Evolutionary conservation across 2,329 filamentous ascomycete species (phyloP), one percentile per base, ranked within the genome.

Genomic region (Claviceps capensis): DNA sequence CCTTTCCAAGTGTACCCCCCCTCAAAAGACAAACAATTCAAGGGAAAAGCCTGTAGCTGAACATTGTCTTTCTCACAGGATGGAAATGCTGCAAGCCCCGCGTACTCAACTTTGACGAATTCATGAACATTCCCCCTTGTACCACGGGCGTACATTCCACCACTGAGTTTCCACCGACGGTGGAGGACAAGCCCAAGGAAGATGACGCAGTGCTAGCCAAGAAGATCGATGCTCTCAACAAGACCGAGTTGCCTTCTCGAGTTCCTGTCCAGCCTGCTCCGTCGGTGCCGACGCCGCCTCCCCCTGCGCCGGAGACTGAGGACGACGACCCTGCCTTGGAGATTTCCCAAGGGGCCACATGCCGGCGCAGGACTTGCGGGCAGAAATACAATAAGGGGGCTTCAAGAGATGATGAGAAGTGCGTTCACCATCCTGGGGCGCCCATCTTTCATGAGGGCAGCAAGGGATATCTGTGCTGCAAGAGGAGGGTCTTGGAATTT

Each of bases 31-130:
- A 45, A 7, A 17, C 4, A 7, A 34, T 30, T 8, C 4, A 30
- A 16, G n/a, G 23, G 5, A 44, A 22, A 14, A 44, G 17, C 17
- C 30, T 30, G 30, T 30, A 30, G 30, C 30, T 30, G 3, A 30
- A 30, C 30, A 11, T 30, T 11, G 30, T 30, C 9, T 48, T 17
- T 41, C 16, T 11, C 22, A 45, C 62, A 96, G 91, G 93, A 65
- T 97, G 93, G 91, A 94, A 95, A 74, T 98, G 93, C 75, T 98
- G 93, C 79, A 97, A 96, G 72, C 85, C 90, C 53, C 86, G 93
- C 63, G 89, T 97, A 61, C 76, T 98, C 61, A 96, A 89, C 54
- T 98, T 98, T 67, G 93, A 98, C 71, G 93, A 98, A 72, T 98
- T 98, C 75, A 87, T 98, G 69, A 69, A 76, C 55, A 97, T 98